Evolutionary conservation across 805 yeast genomes (phyloP), one percentile per base, ranked within the genome.

Genomic region (Myxozyma monticola): DNA sequence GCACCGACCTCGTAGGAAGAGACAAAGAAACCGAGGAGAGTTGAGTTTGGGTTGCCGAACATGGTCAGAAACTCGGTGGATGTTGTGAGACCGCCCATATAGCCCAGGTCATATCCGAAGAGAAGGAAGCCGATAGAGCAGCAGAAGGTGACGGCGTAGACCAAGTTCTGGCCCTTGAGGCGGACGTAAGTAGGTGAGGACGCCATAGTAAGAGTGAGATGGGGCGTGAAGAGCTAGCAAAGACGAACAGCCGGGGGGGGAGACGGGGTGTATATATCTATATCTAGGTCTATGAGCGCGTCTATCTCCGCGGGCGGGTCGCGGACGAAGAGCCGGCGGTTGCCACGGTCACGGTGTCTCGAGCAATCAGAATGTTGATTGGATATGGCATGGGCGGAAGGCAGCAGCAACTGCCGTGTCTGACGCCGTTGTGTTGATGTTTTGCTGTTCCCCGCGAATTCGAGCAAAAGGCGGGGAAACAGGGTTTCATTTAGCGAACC

Each of bases 61-160:
- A 33, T 25, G 24, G 22, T 29, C 14, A 53, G 37, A 24, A 51
- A 51, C 88, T 29, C 42, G 1, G 73, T 73, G 42, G 80, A 84
- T 1, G 88, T 83, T 39, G 86, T 68, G 33, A 87, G 77, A 1
- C 93, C 89, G 33, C 85, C 79, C 76, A 87, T 83, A 17, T 85
- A 89, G 52, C 93, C 95, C 65, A 86, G 83, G 57, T 81, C 85
- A 60, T 80, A 82, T 1, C 88, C 88, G 53, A 83, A 82, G 12
- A 83, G 68, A 31, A 81, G 75, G 43, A 64, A 47, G 24, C 48
- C 48, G 35, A 36, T 15, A 20, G 54, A 48, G 40, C 49, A 48
- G 40, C 48, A 37, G 26, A 51, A 36, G 9, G 55, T 51, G 14
- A 51, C 52, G 6, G 55, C 56, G 33, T 49, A 49, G 18, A 49